Evolutionary conservation across 768 basidiomycete genomes (phyloP), one percentile per base, ranked within the genome.

Genomic region (Albatrellus ellisii): DNA sequence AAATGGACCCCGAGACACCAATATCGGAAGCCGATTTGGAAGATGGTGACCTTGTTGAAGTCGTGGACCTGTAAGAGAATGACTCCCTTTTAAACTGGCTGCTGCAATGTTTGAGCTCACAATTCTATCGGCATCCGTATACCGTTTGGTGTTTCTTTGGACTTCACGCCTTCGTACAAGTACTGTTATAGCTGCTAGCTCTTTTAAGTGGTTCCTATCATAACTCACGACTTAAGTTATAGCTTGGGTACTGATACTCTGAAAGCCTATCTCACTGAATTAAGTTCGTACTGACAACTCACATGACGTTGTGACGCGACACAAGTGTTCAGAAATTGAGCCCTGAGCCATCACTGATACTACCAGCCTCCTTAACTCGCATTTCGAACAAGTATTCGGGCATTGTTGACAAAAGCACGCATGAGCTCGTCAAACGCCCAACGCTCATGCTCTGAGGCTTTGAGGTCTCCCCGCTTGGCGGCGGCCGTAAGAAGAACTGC

Each of bases 361-460:
- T 63, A 60, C 71, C 68, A 75, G 21, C 63, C 63, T n/a, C 68
- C 73, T 9, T n/a, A n/a, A n/a, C 49, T 65, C 4, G 75, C 72
- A 60, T 94, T 95, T 52, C 86, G 74, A 40, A 80, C 79, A 36
- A 97, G 60, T 61, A 95, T 90, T 47, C 95, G 71, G 3, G 87
- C 77, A 49, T 95, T 92, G 54, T 97, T 95, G 38, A 99, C 78
- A 49, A 95, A 86, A 11, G 85, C 87, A 36, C 86, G 77, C 33
- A 99, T 77, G 45, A 95, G 74, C 56, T 95, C 87, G 56, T 97
- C 88, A 56, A 91, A 98, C 5, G 78, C 77, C 47, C 65, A 70
- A 20, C 75, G 72, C 53, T 84, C 88, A 52, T 63, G 63, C 57
- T 82, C 80, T 22, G 70, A 59, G 45, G 59, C 67, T 46, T 63